Percentiles rank a stretch among this genome's conserved stretches.
These are phyloP conservation scores for Talaromyces trachyspermus DNA, from an alignment of 495 filamentous ascomycete species.

Conservation along the genomic window DNA sequence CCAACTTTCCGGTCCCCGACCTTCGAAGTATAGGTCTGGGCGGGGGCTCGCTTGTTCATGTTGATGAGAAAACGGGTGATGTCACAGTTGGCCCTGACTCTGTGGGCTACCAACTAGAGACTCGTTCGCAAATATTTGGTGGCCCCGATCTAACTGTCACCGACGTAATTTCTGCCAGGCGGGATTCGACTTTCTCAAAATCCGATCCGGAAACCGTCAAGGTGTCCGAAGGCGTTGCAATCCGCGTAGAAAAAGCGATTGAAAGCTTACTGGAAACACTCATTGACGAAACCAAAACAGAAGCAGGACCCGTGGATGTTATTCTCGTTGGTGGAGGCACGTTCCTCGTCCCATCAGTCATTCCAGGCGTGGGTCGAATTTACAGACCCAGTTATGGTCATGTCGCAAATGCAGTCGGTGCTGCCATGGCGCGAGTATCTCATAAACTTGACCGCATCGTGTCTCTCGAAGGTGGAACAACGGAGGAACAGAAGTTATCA, in stretches of 20 bases:
- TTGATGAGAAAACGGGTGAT: slow-evolving; percentile 15
- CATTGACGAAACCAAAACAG: slow-evolving; percentile 20
- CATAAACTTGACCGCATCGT: slow-evolving; percentile 21
- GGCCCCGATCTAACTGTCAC: neutral
- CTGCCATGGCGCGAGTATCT: slow-evolving; percentile 36
- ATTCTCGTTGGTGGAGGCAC: slow-evolving; percentile 22
- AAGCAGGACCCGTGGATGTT: slow-evolving; percentile 25
- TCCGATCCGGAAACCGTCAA: neutral
- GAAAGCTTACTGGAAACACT: slow-evolving; percentile 11
- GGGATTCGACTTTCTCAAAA: slow-evolving; percentile 43
- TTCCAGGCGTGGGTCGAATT: slow-evolving; percentile 11
- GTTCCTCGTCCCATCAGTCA: slow-evolving; percentile 13
- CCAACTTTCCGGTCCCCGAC: slow-evolving; percentile 45
- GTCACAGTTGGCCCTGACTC: slow-evolving; percentile 13
- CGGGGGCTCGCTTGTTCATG: slow-evolving; percentile 44
- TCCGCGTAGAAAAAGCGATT: neutral
- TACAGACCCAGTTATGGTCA: slow-evolving; percentile 17
- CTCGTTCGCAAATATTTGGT: slow-evolving; percentile 15
- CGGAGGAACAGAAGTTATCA: neutral
- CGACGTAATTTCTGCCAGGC: slow-evolving; percentile 20
- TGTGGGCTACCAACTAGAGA: neutral
- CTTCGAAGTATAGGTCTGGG: slow-evolving; percentile 47
- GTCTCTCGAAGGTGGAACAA: neutral
- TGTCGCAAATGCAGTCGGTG: slow-evolving; percentile 52
- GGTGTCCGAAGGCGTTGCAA: neutral